Evolutionary conservation across 2,329 filamentous ascomycete species (phyloP), one percentile per base, ranked within the genome.

Genomic region (Aspergillus chevalieri): DNA sequence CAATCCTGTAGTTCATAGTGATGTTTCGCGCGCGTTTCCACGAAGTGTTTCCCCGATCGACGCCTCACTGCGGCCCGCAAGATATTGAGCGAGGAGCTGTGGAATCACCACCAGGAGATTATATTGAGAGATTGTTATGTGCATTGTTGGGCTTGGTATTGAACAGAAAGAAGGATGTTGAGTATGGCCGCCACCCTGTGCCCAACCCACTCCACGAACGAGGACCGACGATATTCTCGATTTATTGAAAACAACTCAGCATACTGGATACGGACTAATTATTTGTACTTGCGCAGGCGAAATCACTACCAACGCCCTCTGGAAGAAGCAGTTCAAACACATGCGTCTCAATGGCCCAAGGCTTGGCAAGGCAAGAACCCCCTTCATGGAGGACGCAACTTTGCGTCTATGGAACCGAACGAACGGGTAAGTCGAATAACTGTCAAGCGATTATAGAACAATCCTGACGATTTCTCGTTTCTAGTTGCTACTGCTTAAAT

Each of bases 101-200:
- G 53, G 88, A 92, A 66, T 73, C 79, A 44, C 73, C 85, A 19
- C 91, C 92, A 2, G 89, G 90, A 61, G 85, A 94, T 63, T 85
- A 91, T 64, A 85, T 88, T 43, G 92, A 97, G 74, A 81, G 85
- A 59, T 83, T 98, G 51, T 78, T 98, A 22, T 98, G 94, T 76
- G 90, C 90, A 54, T 73, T 98, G 57, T 77, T 98, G 42, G 85
- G 87, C 28, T 77, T 98, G 60, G 82, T 96, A 48, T 78, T 98
- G 63, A 98, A 98, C 71, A 85, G 93, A 70, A 97, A 98, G 78
- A 95, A 98, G 69, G 91, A 95, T 73, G 88, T 97, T 67, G 95
- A 98, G 93, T 97, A 82, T 72, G 89, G 75, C 57, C 54, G 55
- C 55, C 65, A 65, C 62, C 57, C 48, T 21, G 48, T 48, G 26